These are phyloP conservation scores for Fraxinus anomala DNA, from an alignment of 257 asterid genomes.

Conservation along the genomic window DNA sequence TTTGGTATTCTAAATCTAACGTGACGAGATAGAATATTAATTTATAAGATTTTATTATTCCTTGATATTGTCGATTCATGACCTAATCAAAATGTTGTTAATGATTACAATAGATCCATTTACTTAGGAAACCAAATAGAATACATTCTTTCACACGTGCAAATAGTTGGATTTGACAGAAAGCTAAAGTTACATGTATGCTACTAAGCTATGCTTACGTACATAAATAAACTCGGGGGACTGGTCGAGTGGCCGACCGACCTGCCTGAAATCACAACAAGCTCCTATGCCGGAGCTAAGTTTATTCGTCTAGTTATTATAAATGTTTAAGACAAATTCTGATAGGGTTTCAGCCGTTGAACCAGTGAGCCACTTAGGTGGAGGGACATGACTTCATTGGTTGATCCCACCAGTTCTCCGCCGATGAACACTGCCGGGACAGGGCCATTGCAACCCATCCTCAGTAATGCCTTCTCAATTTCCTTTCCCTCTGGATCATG, in stretches of 20 bases:
- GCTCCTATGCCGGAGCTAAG: background rate
- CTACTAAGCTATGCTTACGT: background rate
- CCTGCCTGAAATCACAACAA: background rate
- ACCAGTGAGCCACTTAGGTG: conserved; percentile 70
- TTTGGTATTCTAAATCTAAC: too few relatives aligned
- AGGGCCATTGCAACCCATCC: conserved; percentile 55
- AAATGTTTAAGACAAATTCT: conserved; percentile 18
- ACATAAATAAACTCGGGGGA: background rate
- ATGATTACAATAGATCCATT: background rate
- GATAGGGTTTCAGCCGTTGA: conserved; percentile 49
- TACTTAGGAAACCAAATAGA: background rate
- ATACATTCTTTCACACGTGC: conserved; percentile 3
- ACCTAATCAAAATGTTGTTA: background rate
- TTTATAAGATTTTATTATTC: too few relatives aligned
- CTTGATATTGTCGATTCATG: too few relatives aligned
- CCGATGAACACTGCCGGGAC: conserved; percentile 64
- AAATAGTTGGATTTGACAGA: too few relatives aligned
- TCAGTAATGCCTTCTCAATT: conserved; percentile 51
- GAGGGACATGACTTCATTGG: conserved; percentile 83
- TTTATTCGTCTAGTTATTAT: conserved; percentile 26
- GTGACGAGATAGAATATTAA: too few relatives aligned
- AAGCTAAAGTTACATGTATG: too few relatives aligned
- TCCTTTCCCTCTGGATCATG: conserved; percentile 62
- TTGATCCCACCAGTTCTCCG: conserved; percentile 66
- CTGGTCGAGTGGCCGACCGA: background rate